These are phyloP conservation scores for Pythium phragmitis DNA, from an alignment of 352 stramenopile species.

Conservation along the genomic window DNA sequence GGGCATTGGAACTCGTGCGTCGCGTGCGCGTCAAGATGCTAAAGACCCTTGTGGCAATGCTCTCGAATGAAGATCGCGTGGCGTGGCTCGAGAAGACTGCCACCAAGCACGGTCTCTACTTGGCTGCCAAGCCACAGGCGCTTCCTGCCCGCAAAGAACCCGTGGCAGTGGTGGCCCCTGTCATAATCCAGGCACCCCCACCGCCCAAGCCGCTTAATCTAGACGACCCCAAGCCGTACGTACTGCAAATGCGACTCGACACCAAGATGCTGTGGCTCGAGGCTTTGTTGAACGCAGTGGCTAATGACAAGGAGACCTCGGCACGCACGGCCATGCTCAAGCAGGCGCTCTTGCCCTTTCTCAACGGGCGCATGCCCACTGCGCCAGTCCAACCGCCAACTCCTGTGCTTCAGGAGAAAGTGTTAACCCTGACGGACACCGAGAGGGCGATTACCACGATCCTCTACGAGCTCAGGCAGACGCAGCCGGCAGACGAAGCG, in stretches of 20 bases:
- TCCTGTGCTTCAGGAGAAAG: constrained; percentile 12
- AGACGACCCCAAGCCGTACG: constrained; percentile 32
- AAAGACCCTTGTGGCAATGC: constrained; percentile 56
- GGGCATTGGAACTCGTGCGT: neutral
- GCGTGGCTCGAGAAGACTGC: constrained; percentile 55
- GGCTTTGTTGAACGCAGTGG: constrained; percentile 37
- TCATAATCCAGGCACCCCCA: constrained; percentile 28
- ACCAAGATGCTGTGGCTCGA: constrained; percentile 69
- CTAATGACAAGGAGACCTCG: constrained; percentile 44
- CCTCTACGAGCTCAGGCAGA: constrained; percentile 30
- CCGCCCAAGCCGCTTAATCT: constrained; percentile 29
- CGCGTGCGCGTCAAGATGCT: constrained; percentile 44
- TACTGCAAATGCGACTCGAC: constrained; percentile 46
- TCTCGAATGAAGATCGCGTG: constrained; percentile 46
- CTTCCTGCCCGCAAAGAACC: constrained; percentile 27
- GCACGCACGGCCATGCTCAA: constrained; percentile 46
- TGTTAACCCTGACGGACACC: constrained; percentile 8
- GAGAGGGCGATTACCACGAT: constrained; percentile 24
- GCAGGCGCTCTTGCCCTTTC: constrained; percentile 47
- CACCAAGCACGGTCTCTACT: constrained; percentile 31
- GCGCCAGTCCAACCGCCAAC: neutral
- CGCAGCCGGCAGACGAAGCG: constrained; percentile 6
- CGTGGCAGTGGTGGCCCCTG: constrained; percentile 22
- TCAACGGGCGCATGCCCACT: constrained; percentile 35
- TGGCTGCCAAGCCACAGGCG: constrained; percentile 7